Evolutionary conservation across 495 filamentous ascomycete genomes (phyloP).

Genomic region (Xylaria cubensis): DNA sequence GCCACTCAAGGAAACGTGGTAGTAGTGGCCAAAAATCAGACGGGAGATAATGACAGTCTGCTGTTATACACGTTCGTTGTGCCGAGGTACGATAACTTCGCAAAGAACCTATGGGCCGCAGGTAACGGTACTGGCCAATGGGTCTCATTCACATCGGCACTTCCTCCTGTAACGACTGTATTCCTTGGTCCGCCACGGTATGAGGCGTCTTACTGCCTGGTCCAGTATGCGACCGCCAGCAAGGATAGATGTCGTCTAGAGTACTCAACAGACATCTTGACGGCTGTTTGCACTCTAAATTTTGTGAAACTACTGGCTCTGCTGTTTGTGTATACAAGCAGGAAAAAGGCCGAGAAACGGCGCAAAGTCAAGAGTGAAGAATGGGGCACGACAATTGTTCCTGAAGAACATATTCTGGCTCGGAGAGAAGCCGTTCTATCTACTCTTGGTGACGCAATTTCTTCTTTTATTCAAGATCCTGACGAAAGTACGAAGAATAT

Average conservation of each 20-base stretch:
- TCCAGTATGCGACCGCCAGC: background rate
- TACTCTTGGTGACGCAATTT: constrained; percentile 43
- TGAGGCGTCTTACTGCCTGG: constrained; percentile 10
- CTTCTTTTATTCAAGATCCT: constrained; percentile 40
- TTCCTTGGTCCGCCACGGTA: constrained; percentile 8
- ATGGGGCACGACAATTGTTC: background rate
- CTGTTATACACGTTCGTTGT: constrained; percentile 38
- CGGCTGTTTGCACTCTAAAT: constrained; percentile 26
- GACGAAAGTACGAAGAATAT: constrained; percentile 43
- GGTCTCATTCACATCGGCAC: constrained; percentile 10
- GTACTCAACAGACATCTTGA: constrained; percentile 29
- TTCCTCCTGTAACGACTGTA: constrained; percentile 15
- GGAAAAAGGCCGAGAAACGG: constrained; percentile 2
- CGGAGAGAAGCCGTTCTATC: constrained; percentile 18
- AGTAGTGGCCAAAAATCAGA: constrained; percentile 37
- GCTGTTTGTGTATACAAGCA: constrained; percentile 21
- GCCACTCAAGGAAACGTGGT: constrained; percentile 39
- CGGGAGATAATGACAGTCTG: constrained; percentile 34
- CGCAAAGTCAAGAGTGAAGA: constrained; percentile 15
- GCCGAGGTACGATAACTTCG: constrained; percentile 38
- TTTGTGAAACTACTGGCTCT: constrained; percentile 26
- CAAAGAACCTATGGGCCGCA: constrained; percentile 44
- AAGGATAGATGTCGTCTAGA: constrained; percentile 22
- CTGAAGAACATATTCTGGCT: background rate
- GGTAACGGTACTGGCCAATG: constrained; percentile 30